phyloP scores from a whole-genome alignment of 2,329 filamentous ascomycete genomes.

The Cordyceps cateniannulata region DNA sequence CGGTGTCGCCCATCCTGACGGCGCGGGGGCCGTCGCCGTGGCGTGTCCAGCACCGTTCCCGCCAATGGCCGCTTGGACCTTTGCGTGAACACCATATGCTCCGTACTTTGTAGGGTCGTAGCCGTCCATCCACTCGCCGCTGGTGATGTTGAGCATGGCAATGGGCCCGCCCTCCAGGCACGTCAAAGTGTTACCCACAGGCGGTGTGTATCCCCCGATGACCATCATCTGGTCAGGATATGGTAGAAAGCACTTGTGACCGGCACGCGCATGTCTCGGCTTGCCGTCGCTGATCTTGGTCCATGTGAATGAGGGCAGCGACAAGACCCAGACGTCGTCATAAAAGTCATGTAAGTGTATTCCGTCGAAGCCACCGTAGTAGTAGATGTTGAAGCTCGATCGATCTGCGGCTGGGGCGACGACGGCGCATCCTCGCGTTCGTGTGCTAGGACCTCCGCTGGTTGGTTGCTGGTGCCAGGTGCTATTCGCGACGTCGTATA shows the following conservation, averaged over 20 bases:
- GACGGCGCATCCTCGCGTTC: conserved; percentile 65
- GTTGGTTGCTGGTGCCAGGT: conserved; percentile 67
- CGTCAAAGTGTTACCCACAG: conserved; percentile 17
- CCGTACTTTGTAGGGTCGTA: conserved; percentile 60
- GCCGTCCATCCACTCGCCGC: conserved; percentile 59
- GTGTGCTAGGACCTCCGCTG: conserved; percentile 48
- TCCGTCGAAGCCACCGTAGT: conserved; percentile 70
- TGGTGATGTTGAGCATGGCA: conserved; percentile 67
- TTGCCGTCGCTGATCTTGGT: conserved; percentile 46
- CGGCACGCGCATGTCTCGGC: conserved; percentile 53
- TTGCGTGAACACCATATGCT: conserved; percentile 63
- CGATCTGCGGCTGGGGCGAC: conserved; percentile 64
- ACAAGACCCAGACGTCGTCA: conserved; percentile 75
- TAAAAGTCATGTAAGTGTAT: conserved; percentile 35
- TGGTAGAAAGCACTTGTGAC: conserved; percentile 67
- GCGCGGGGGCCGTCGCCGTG: conserved; percentile 58
- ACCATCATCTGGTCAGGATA: conserved; percentile 79
- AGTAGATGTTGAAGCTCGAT: conserved; percentile 77
- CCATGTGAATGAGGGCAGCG: conserved; percentile 77
- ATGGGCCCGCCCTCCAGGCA: conserved; percentile 50
- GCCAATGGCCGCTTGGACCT: conserved; percentile 60
- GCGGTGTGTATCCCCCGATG: conserved; percentile 57
- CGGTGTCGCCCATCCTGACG: conserved; percentile 46
- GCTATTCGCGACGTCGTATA: conserved; percentile 66
- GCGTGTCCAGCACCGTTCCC: conserved; percentile 61